phyloP scores from a whole-genome alignment of 352 stramenopile genomes.

The Pythium rishiriense region DNA sequence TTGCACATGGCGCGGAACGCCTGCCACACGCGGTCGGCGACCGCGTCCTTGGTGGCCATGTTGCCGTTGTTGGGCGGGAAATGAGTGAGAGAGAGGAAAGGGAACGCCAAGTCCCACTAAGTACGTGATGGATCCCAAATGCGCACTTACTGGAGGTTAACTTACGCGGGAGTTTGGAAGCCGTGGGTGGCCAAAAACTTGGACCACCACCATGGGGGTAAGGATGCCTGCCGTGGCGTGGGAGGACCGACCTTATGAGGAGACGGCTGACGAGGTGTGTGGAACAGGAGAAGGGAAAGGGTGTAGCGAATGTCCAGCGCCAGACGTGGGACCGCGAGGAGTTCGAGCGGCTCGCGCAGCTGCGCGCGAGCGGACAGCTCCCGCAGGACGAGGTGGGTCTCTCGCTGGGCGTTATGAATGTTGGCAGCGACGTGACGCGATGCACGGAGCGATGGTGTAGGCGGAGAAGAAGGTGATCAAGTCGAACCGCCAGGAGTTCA shows the following conservation, averaged over 20 bases:
- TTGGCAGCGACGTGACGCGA: background rate
- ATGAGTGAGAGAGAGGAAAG: background rate
- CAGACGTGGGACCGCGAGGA: constrained; percentile 82
- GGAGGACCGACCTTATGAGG: no score
- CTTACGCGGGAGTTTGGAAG: background rate
- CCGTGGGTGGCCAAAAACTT: no score
- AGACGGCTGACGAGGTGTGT: background rate
- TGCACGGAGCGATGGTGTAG: constrained; percentile 5
- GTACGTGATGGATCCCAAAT: background rate
- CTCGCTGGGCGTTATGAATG: no score
- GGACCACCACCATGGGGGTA: constrained; percentile 2
- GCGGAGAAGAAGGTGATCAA: constrained; percentile 72
- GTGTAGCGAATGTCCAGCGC: constrained; percentile 79
- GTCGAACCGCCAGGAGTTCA: constrained; percentile 78
- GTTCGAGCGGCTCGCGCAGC: constrained; percentile 77
- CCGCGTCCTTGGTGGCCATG: constrained; percentile 9
- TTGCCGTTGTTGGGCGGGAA: constrained; percentile 9
- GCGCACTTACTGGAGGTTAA: constrained; percentile 10
- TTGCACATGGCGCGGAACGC: constrained; percentile 46
- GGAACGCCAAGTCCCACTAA: background rate
- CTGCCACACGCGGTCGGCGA: constrained; percentile 40
- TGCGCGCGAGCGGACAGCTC: constrained; percentile 71
- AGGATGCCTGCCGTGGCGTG: background rate
- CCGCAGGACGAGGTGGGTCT: constrained; percentile 43
- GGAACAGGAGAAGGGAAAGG: constrained; percentile 53